Conservation (phyloP, 805 yeast genomes). For the Candida easanensis region DNA sequence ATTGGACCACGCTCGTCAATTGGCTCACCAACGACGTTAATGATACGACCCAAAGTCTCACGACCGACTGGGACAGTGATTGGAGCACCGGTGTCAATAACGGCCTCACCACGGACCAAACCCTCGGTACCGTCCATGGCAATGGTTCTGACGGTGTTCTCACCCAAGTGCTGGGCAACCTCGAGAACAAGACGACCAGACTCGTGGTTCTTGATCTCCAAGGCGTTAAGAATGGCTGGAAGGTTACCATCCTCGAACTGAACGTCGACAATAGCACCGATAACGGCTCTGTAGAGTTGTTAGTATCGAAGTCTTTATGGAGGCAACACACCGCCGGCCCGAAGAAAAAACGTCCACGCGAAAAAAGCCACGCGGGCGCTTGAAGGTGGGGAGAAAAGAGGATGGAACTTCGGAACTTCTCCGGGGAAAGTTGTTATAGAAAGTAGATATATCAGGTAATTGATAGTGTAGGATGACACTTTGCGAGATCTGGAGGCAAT, state of each 20-base stretch:
- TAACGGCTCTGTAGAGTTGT: constrained; percentile 68
- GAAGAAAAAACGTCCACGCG: constrained; percentile 4
- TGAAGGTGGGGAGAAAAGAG: background rate
- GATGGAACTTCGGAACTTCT: background rate
- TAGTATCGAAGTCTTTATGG: constrained; percentile 12
- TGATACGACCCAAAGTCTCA: constrained; percentile 97
- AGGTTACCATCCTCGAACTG: constrained; percentile 97
- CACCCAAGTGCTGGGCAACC: constrained; percentile 99
- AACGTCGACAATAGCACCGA: constrained; percentile 99
- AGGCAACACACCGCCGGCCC: background rate
- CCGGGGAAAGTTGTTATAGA: background rate
- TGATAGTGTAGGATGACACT: too few species aligned
- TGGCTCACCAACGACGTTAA: constrained; percentile 99
- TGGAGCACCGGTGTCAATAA: constrained; percentile 95
- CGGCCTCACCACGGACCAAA: constrained; percentile 95
- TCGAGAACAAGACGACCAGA: constrained; percentile 86
- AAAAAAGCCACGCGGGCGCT: background rate
- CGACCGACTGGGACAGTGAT: constrained; percentile 99
- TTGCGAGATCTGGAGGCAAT: too few species aligned
- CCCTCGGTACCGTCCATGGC: constrained; percentile 99
- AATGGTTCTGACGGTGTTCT: constrained; percentile 99
- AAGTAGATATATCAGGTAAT: too few species aligned
- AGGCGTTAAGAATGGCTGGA: constrained; percentile 97
- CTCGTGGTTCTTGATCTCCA: constrained; percentile 77
- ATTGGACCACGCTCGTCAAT: constrained; percentile 99